These are phyloP conservation scores for Cryptococcus sp. DNA, from an alignment of 1,284 basidiomycete genomes.

Conservation along the genomic window DNA sequence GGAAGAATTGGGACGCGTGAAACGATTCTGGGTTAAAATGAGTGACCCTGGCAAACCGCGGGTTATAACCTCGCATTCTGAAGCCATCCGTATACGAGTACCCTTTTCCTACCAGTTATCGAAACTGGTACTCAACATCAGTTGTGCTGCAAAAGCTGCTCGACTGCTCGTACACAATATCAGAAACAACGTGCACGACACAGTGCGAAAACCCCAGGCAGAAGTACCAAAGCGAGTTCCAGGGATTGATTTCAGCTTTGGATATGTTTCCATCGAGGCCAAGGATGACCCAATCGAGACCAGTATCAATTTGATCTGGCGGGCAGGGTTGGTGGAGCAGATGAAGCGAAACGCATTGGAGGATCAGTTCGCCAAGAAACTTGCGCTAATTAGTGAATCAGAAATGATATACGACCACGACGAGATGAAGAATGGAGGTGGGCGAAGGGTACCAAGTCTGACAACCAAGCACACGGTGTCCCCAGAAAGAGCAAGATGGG, in stretches of 20 bases:
- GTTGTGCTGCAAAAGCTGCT: slow-evolving; percentile 65
- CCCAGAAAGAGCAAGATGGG: slow-evolving; percentile 69
- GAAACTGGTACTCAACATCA: slow-evolving; percentile 68
- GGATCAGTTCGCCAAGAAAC: slow-evolving; percentile 76
- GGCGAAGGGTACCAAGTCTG: slow-evolving; percentile 14
- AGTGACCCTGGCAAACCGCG: slow-evolving; percentile 19
- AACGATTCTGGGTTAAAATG: slow-evolving; percentile 61
- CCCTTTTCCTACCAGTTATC: slow-evolving; percentile 77
- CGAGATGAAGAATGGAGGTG: neutral
- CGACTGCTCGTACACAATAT: slow-evolving; percentile 61
- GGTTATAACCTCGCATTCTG: slow-evolving; percentile 52
- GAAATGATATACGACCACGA: slow-evolving; percentile 7
- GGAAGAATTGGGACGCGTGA: slow-evolving; percentile 75
- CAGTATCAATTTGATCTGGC: slow-evolving; percentile 74
- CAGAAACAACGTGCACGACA: slow-evolving; percentile 24
- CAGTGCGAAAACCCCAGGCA: slow-evolving; percentile 59
- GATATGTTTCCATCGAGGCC: slow-evolving; percentile 71
- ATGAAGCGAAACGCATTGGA: slow-evolving; percentile 74
- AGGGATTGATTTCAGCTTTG: slow-evolving; percentile 63
- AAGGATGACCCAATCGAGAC: slow-evolving; percentile 87
- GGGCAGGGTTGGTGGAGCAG: slow-evolving; percentile 74
- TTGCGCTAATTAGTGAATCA: slow-evolving; percentile 58
- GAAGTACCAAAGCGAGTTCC: slow-evolving; percentile 75
- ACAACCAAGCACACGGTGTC: slow-evolving; percentile 58
- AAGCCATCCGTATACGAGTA: slow-evolving; percentile 71